phyloP scores from a whole-genome alignment of 2,329 filamentous ascomycete genomes.

The Berkeleyomyces basicola region DNA sequence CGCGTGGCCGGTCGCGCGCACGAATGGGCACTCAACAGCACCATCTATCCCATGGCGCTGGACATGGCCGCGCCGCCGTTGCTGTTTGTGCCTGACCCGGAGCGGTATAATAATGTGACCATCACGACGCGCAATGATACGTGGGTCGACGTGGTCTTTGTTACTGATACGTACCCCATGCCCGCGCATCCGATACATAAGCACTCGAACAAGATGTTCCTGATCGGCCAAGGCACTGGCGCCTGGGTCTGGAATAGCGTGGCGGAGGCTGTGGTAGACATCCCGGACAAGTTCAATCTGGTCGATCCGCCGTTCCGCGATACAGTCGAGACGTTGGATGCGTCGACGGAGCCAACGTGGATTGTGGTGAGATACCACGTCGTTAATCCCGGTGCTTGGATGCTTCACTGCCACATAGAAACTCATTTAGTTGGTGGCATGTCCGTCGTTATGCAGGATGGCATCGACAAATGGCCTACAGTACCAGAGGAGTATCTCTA shows the following conservation, averaged over 20 bases:
- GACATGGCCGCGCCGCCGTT: conserved; percentile 24
- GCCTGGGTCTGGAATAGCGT: conserved; percentile 36
- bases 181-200: conserved; percentile 45
- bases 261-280: conserved; percentile 31
- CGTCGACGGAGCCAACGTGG: conserved; percentile 21
- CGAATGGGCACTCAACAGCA: conserved; percentile 36
- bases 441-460: conserved; percentile 34
- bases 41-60: conserved; percentile 24
- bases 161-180: conserved; percentile 27
- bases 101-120: conserved; percentile 27
- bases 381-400: conserved; percentile 35
- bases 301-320: conserved; percentile 38
- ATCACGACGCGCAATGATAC: conserved; percentile 29
- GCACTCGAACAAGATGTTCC: conserved; percentile 43
- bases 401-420: conserved; percentile 40
- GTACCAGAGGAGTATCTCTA: conserved; percentile 24
- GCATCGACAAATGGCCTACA: conserved; percentile 26
- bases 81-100: conserved; percentile 26
- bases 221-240: conserved; percentile 35
- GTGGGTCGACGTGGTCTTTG: conserved; percentile 41
- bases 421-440: conserved; percentile 39
- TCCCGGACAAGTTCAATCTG: conserved; percentile 39
- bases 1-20: conserved; percentile 27
- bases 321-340: conserved; percentile 16
- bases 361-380: conserved; percentile 36